These are phyloP conservation scores for Suhomyces kunorum DNA, from an alignment of 1,139 yeast genomes.

Conservation along the genomic window DNA sequence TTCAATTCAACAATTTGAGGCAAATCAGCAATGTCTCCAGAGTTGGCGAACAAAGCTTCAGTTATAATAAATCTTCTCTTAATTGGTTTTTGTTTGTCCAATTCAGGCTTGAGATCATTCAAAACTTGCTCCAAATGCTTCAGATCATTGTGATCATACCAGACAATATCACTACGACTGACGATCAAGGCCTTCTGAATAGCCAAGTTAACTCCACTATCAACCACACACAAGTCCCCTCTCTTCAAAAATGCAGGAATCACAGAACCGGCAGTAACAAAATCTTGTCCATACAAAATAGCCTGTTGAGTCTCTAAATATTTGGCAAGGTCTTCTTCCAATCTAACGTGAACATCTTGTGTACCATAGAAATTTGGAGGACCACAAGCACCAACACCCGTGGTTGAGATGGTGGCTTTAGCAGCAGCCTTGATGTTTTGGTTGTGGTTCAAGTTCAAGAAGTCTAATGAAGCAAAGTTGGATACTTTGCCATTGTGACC, in stretches of 20 bases:
- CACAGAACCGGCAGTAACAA: conserved; percentile 91
- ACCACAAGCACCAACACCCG: conserved; percentile 98
- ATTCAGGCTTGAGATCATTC: conserved; percentile 59
- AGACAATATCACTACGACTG: conserved; percentile 81
- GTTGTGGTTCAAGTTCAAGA: conserved; percentile 56
- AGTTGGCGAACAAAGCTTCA: conserved; percentile 81
- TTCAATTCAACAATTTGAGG: conserved; percentile 72
- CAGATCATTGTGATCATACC: conserved; percentile 87
- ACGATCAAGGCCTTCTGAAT: conserved; percentile 87
- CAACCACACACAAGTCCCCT: conserved; percentile 91
- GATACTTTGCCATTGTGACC: conserved; percentile 39
- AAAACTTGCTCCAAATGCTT: conserved; percentile 75
- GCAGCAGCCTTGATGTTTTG: conserved; percentile 56
- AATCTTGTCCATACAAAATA: conserved; percentile 91
- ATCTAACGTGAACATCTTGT: conserved; percentile 83
- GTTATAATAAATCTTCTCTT: conserved; percentile 88
- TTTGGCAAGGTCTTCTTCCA: conserved; percentile 73
- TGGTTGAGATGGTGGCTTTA: conserved; percentile 55
- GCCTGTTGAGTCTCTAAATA: conserved; percentile 78
- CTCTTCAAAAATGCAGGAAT: conserved; percentile 93
- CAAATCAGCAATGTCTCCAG: conserved; percentile 80
- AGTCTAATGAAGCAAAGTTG: conserved; percentile 67
- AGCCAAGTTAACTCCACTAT: conserved; percentile 72
- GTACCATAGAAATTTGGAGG: conserved; percentile 98
- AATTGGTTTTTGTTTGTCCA: conserved; percentile 67